Evolutionary conservation across 2,329 filamentous ascomycete genomes (phyloP).

Genomic region (Plenodomus biglobosus): DNA sequence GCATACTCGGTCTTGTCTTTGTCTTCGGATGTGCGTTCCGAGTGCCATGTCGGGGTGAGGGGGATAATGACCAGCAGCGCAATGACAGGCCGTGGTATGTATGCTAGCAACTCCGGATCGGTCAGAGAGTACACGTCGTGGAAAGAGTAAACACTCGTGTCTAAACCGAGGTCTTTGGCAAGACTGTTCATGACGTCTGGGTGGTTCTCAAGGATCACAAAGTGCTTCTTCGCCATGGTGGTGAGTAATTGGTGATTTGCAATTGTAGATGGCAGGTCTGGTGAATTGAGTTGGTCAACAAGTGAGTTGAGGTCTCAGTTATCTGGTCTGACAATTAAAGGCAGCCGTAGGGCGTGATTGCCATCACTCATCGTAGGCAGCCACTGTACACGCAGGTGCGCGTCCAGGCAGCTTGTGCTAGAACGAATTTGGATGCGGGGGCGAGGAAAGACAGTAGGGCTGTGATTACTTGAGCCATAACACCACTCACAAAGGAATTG

Average conservation of each 20-base stretch:
- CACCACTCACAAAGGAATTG: too few relatives aligned
- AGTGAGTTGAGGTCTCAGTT: neutral
- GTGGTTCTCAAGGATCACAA: conserved; percentile 53
- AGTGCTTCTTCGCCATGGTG: conserved; percentile 34
- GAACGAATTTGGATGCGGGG: conserved; percentile 9
- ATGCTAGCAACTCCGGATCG: conserved; percentile 52
- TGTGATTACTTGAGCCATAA: too few relatives aligned
- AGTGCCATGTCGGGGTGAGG: conserved; percentile 40
- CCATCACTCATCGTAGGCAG: neutral
- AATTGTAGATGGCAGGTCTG: neutral
- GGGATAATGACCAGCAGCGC: conserved; percentile 59
- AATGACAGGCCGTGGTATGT: conserved; percentile 56
- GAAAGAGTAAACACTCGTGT: conserved; percentile 49
- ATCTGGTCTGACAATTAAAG: neutral
- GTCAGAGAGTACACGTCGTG: conserved; percentile 58
- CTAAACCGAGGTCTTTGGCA: conserved; percentile 53
- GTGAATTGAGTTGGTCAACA: neutral
- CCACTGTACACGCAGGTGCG: neutral
- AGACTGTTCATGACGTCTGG: conserved; percentile 57
- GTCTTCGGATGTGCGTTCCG: conserved; percentile 48
- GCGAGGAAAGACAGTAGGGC: too few relatives aligned
- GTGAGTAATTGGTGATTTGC: neutral
- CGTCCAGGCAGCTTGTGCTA: conserved; percentile 11
- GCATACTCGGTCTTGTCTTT: conserved; percentile 48
- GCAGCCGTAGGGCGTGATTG: neutral